Base-by-base conservation (phyloP, 495 filamentous ascomycete species). In the Aspergillus cristatus region DNA sequence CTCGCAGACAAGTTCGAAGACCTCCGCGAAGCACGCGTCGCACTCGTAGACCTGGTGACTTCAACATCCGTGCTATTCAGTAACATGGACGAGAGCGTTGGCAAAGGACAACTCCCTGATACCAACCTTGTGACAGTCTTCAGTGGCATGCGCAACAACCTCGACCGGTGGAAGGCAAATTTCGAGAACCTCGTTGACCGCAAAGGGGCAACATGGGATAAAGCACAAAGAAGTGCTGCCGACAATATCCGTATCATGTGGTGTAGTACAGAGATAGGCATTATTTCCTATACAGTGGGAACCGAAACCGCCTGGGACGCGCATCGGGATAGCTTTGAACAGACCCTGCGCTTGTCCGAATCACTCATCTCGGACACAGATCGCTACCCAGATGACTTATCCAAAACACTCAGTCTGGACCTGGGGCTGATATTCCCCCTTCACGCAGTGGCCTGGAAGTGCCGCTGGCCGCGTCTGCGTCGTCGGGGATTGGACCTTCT, bases 41-140 rank as follows among this genome's bases (percentile, higher is more conserved):
- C 41, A 0, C 42, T 54, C 20, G 28, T 54, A 1, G 51, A 54
- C 8, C 10, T 50, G 34, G 45, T 48, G 18, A 38, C 42, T 10
- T 26, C 34, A 7, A 33, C 43, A 6, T 29, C 33, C 1, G 41
- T 15, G 1, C 22, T 35, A 11, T 43, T 49, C 20, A 18, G 35
- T 2, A 14, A 15, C 15, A 16, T 18, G 4, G 28, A 51, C 2
- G 16, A 40, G 2, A 26, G 18, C 3, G 12, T 39, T 14, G 1
- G 20, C 1, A 3, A 35, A 12, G 32, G 28, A n/a, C 28, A 24
- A 6, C 7, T 22, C 6, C 18, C 11, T 2, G n/a, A n/a, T n/a
- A n/a, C n/a, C n/a, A 37, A 6, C 6, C 24, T 16, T 10, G 20
- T 13, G n/a, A 16, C 8, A 7, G 31, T 6, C 33, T 37, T 14